phyloP scores from a whole-genome alignment of 805 yeast genomes.

The Vanderwaltozyma yarrowii region DNA sequence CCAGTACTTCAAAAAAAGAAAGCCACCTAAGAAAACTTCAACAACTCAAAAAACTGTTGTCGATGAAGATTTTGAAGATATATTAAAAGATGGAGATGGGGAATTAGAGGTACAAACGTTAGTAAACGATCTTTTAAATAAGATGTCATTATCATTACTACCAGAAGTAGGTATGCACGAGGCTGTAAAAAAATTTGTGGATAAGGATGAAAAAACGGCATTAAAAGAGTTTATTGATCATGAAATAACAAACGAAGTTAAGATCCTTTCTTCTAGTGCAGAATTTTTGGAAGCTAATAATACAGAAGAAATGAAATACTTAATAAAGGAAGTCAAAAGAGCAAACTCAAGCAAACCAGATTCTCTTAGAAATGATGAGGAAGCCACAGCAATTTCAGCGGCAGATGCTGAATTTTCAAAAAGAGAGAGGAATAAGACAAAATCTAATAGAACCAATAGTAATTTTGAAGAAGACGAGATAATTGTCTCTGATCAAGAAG shows the following conservation, averaged over 20 bases:
- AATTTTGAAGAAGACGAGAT: conserved; percentile 9
- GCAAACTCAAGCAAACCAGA: conserved; percentile 15
- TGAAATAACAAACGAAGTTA: conserved; percentile 45
- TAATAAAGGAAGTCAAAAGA: conserved; percentile 35
- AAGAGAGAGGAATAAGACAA: background rate
- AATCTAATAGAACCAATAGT: no score
- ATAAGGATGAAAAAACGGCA: conserved; percentile 71
- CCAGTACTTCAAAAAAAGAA: conserved; percentile 49
- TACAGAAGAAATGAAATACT: conserved; percentile 33
- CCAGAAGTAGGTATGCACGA: conserved; percentile 66
- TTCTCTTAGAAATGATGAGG: conserved; percentile 3
- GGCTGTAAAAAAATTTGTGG: conserved; percentile 63
- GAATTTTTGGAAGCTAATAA: conserved; percentile 31
- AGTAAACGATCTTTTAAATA: conserved; percentile 51
- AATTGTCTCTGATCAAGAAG: background rate
- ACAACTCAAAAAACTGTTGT: conserved; percentile 5
- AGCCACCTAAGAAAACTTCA: conserved; percentile 7
- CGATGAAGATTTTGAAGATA: conserved; percentile 10
- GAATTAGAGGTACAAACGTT: conserved; percentile 49
- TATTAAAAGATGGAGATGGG: conserved; percentile 24
- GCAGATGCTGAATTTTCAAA: conserved; percentile 2
- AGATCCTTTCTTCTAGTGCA: conserved; percentile 36
- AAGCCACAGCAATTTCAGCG: background rate
- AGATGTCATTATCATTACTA: conserved; percentile 56
- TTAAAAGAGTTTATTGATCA: conserved; percentile 50